Percentiles rank a stretch among this genome's conserved stretches.
Conservation (phyloP, 129 eudicot species). For the Cynara cardunculus region DNA sequence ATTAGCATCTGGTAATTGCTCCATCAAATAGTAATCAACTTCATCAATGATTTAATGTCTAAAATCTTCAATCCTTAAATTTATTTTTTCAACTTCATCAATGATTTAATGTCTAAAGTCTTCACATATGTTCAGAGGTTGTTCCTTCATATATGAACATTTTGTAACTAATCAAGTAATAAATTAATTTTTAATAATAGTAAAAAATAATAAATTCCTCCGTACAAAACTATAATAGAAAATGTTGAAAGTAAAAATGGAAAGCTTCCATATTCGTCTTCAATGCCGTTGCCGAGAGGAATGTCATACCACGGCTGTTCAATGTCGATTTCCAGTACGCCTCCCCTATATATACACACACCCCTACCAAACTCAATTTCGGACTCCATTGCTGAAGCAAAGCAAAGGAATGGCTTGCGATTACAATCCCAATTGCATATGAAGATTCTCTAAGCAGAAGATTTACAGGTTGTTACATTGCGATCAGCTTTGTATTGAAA, state of each 20-base stretch:
- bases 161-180: neutral
- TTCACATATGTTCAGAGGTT: no score
- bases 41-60: no score
- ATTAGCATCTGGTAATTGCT: no score
- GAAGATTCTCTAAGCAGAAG: neutral
- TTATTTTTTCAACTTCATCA: no score
- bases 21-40: no score
- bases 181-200: no score
- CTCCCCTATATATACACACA: neutral
- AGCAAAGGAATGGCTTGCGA: neutral
- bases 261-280: constrained; percentile 21
- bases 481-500: neutral
- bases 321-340: constrained; percentile 3
- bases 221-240: neutral
- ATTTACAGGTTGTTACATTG: neutral
- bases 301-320: constrained; percentile 19
- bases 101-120: no score
- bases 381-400: constrained; percentile 17
- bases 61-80: no score
- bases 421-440: neutral
- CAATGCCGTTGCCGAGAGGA: constrained; percentile 11
- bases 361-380: neutral
- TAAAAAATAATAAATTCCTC: no score
- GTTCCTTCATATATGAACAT: no score
- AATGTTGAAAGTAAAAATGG: neutral